Conservation (phyloP, 768 basidiomycete species). For the Mycena vitilis region DNA sequence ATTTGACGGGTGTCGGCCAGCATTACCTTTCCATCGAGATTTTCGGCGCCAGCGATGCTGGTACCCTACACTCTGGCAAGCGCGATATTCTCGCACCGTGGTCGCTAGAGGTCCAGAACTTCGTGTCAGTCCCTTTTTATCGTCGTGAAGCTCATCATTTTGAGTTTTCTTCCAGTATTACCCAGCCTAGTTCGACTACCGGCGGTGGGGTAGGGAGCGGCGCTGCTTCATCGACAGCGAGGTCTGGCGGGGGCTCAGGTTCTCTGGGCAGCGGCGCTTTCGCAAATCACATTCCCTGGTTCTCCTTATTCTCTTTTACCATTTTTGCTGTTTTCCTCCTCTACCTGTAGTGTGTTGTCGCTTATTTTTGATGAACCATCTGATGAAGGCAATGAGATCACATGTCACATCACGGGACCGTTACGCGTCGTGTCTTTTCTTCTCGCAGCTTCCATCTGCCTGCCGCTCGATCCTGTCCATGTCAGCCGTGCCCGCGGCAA, state of each 20-base stretch:
- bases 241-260: too few relatives aligned
- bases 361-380: too few relatives aligned
- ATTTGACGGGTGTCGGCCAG: not conserved
- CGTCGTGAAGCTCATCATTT: not conserved
- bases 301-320: not conserved
- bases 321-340: not conserved
- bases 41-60: not conserved
- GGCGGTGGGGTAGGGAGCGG: not conserved
- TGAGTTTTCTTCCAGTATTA: constrained; percentile 1
- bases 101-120: constrained; percentile 9
- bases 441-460: not conserved
- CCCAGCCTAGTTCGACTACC: not conserved
- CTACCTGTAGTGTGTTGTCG: too few relatives aligned
- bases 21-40: not conserved
- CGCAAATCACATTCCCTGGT: not conserved
- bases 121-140: not conserved
- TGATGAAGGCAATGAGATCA: too few relatives aligned
- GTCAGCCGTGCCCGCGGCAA: not conserved
- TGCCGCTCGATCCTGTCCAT: not conserved
- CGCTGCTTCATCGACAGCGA: not conserved
- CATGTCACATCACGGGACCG: constrained; percentile 9
- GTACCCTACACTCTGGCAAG: not conserved
- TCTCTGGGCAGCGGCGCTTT: not conserved
- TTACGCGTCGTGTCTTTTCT: not conserved
- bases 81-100: not conserved